phyloP scores from a whole-genome alignment of 345 rosid genomes.

The Arabidopsis suecica region DNA sequence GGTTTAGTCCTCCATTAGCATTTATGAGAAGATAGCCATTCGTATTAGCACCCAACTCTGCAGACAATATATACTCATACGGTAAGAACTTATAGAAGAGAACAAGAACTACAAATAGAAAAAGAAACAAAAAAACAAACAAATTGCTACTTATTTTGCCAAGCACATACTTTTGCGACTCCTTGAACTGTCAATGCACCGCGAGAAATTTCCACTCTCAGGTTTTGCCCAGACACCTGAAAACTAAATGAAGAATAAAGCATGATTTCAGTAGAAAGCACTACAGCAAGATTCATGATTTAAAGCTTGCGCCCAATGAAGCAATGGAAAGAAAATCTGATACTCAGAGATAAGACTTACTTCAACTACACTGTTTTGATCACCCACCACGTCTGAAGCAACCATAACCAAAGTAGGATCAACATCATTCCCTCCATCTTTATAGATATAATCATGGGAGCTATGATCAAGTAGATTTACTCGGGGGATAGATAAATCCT shows the following conservation, averaged over 20 bases:
- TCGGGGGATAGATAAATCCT: conserved; percentile 54
- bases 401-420: conserved; percentile 57
- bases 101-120: not conserved
- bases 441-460: conserved; percentile 51
- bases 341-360: conserved; percentile 53
- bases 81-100: conserved; percentile 32
- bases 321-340: not conserved
- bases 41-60: conserved; percentile 75
- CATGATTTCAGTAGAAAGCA: not conserved
- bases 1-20: conserved; percentile 98
- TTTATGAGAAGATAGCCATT: conserved; percentile 86
- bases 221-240: conserved; percentile 90
- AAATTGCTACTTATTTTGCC: not conserved
- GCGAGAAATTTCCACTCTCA: conserved; percentile 75
- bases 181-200: conserved; percentile 65
- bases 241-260: conserved; percentile 54
- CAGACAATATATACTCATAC: conserved; percentile 14
- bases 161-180: conserved; percentile 64
- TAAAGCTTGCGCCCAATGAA: conserved; percentile 18
- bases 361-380: conserved; percentile 46
- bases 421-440: conserved; percentile 52
- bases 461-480: conserved; percentile 45
- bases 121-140: no score
- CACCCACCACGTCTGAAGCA: conserved; percentile 46
- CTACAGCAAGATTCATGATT: not conserved